A percentile compares a stretch with the other conserved stretches of the same genome.
Evolutionary conservation across 2,329 filamentous ascomycete species (phyloP).

Genomic region (Leptographium radiaticola): DNA sequence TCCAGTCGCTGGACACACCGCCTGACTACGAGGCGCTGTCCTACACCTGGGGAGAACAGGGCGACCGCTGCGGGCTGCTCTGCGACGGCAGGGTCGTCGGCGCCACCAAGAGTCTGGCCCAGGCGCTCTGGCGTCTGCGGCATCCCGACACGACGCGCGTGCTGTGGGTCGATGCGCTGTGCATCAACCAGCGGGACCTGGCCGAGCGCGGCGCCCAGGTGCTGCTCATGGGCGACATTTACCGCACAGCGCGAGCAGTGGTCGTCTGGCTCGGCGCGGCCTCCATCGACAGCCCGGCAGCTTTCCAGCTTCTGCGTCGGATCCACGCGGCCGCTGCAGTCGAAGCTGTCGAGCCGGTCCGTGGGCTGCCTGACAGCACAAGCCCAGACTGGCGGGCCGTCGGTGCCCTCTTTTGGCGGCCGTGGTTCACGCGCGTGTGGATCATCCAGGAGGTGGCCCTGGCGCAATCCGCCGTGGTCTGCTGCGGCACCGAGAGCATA

Average conservation of each 20-base stretch:
- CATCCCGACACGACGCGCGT: neutral
- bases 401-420: neutral
- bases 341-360: neutral
- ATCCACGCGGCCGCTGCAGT: neutral
- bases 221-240: neutral
- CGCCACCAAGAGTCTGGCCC: conserved; percentile 1
- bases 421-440: neutral
- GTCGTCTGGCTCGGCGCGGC: neutral
- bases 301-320: too few species aligned
- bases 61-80: neutral
- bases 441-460: neutral
- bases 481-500: neutral
- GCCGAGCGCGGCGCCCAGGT: neutral
- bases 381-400: neutral
- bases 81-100: neutral
- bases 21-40: conserved; percentile 3
- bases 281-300: too few species aligned
- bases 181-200: conserved; percentile 5
- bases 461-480: neutral
- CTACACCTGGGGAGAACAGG: conserved; percentile 4
- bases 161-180: conserved; percentile 5
- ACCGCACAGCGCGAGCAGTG: neutral
- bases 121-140: neutral
- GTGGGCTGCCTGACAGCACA: neutral
- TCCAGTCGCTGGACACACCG: neutral